A percentile compares a stretch with the other conserved stretches of the same genome.
These are phyloP conservation scores for Exobasidium rhododendri DNA, from an alignment of 1,284 basidiomycete genomes.

Conservation along the genomic window DNA sequence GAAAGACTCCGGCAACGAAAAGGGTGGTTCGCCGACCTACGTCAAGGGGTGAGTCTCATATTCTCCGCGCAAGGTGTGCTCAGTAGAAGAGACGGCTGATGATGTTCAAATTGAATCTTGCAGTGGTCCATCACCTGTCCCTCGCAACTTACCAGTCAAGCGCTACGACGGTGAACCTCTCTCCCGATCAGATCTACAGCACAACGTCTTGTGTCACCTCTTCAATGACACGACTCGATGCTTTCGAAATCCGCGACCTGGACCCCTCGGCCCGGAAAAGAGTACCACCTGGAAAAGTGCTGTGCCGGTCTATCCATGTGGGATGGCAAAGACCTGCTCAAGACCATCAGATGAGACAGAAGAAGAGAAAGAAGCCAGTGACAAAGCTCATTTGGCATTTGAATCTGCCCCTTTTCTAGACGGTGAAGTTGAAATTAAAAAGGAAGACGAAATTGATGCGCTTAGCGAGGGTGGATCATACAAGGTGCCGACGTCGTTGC, in stretches of 20 bases:
- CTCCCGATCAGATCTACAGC: constrained; percentile 67
- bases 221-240: constrained; percentile 68
- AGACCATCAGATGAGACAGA: constrained; percentile 39
- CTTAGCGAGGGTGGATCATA: not conserved
- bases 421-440: not conserved
- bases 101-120: not conserved
- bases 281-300: constrained; percentile 12
- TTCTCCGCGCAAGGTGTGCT: no score
- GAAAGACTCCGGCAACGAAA: not conserved
- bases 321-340: constrained; percentile 40
- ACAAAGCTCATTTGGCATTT: not conserved
- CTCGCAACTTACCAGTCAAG: constrained; percentile 51
- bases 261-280: constrained; percentile 14
- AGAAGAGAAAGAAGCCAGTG: constrained; percentile 20
- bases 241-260: constrained; percentile 65
- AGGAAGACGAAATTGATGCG: not conserved
- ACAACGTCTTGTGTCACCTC: constrained; percentile 73
- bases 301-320: constrained; percentile 47
- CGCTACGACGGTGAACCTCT: constrained; percentile 51
- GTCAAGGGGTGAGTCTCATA: not conserved
- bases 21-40: not conserved
- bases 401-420: not conserved
- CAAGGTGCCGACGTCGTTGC: constrained; percentile 9
- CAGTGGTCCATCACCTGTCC: not conserved
- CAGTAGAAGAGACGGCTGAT: no score